A percentile compares a stretch with the other conserved stretches of the same genome.
Evolutionary conservation across 768 basidiomycete species (phyloP).

Genomic region (Coprinellus aureogranulatus): DNA sequence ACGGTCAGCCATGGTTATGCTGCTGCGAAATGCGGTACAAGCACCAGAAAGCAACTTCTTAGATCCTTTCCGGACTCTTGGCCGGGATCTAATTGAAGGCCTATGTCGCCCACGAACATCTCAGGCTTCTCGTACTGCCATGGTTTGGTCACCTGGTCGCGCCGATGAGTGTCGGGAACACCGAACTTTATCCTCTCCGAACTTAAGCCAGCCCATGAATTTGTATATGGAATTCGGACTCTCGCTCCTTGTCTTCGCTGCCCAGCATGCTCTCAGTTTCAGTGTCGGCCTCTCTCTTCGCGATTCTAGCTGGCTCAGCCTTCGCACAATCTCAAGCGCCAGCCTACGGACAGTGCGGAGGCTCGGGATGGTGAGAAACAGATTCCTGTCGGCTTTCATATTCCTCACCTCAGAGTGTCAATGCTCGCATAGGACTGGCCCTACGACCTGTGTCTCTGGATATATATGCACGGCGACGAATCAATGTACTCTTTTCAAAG

Average conservation of each 20-base stretch:
- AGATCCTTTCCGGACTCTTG: no score
- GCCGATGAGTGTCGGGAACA: no score
- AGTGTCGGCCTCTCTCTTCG: background rate
- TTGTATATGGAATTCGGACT: background rate
- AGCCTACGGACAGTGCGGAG: conserved; percentile 45
- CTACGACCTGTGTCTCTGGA: conserved; percentile 42
- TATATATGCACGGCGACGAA: conserved; percentile 42
- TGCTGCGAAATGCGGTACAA: no score
- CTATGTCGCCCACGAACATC: no score
- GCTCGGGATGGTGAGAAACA: conserved; percentile 38
- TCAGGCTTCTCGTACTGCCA: no score
- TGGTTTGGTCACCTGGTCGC: background rate
- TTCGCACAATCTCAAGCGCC: conserved; percentile 33
- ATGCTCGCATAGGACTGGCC: conserved; percentile 34
- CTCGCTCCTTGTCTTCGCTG: background rate
- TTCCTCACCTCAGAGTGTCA: background rate
- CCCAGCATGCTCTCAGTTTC: background rate
- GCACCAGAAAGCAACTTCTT: no score
- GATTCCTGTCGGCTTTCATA: background rate
- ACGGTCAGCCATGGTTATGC: no score
- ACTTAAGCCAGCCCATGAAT: background rate
- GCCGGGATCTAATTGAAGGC: no score
- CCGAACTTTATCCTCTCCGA: conserved; percentile 1
- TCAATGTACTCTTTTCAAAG: conserved; percentile 27
- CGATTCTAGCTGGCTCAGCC: background rate